Evolutionary conservation across 2,329 filamentous ascomycete species (phyloP).

Genomic region (Fusarium denticulatum): DNA sequence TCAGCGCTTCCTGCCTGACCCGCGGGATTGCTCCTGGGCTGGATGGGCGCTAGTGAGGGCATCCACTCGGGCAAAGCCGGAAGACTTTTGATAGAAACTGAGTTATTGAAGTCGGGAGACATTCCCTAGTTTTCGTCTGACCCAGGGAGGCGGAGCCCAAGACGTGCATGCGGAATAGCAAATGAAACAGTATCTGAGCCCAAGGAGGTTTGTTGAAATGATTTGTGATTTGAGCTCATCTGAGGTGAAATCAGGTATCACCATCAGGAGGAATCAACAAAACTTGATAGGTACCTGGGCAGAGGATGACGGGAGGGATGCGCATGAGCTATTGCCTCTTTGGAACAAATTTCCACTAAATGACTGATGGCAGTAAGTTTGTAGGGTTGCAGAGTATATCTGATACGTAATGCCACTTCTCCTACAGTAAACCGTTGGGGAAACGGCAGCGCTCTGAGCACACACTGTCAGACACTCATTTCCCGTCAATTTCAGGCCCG

Average conservation of each 20-base stretch:
- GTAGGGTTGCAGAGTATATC: constrained; percentile 1
- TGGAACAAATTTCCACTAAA: constrained; percentile 1
- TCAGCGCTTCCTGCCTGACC: constrained; percentile 30
- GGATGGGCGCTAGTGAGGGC: constrained; percentile 33
- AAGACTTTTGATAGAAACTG: constrained; percentile 26
- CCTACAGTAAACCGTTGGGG: constrained; percentile 23
- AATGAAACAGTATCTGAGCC: constrained; percentile 18
- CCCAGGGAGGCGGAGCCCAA: constrained; percentile 27
- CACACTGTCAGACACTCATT: constrained; percentile 22
- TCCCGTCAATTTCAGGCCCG: constrained; percentile 3
- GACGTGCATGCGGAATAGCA: constrained; percentile 3
- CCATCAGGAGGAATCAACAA: constrained; percentile 14
- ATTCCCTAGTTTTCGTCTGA: constrained; percentile 38
- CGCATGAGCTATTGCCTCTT: constrained; percentile 17
- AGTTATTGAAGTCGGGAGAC: constrained; percentile 41
- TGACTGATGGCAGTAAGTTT: constrained; percentile 27
- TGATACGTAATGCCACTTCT: constrained; percentile 27
- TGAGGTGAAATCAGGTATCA: constrained; percentile 2
- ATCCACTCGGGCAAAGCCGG: constrained; percentile 41
- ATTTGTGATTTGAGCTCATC: constrained; percentile 2
- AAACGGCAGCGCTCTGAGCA: constrained; percentile 11
- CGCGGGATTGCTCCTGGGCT: constrained; percentile 34
- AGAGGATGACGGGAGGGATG: constrained; percentile 3
- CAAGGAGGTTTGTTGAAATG: background rate
- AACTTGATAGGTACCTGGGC: background rate